Conservation (phyloP, 768 basidiomycete species). For the Imleria badia region DNA sequence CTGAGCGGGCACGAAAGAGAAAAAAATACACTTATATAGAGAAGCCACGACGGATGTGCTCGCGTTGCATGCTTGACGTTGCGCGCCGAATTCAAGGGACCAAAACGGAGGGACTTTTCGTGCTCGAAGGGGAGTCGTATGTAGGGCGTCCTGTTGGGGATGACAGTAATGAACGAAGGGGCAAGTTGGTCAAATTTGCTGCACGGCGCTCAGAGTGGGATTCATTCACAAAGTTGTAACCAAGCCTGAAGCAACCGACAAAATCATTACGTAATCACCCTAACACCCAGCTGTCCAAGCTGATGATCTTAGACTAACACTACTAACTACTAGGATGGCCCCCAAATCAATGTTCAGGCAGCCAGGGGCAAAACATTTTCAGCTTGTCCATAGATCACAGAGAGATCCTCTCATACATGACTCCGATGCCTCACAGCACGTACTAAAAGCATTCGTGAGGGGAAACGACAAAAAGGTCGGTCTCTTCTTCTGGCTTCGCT, state of each 20-base stretch:
- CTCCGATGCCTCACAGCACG: slow-evolving; percentile 81
- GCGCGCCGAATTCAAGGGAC: slow-evolving; percentile 3
- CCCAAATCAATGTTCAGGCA: slow-evolving; percentile 86
- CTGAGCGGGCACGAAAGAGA: slow-evolving; percentile 19
- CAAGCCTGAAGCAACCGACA: slow-evolving; percentile 28
- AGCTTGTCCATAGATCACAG: slow-evolving; percentile 95
- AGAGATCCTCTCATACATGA: slow-evolving; percentile 95
- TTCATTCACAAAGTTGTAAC: slow-evolving; percentile 17
- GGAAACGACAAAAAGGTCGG: slow-evolving; percentile 68
- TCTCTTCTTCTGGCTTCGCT: neutral
- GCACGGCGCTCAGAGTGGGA: slow-evolving; percentile 23
- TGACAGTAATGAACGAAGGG: slow-evolving; percentile 5
- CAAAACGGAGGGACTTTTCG: neutral
- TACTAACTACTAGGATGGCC: slow-evolving; percentile 48
- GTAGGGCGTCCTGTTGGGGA: neutral
- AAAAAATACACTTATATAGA: slow-evolving; percentile 73
- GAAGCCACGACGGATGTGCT: slow-evolving; percentile 79
- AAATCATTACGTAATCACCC: slow-evolving; percentile 31
- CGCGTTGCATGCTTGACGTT: slow-evolving; percentile 61
- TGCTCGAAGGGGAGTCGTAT: neutral
- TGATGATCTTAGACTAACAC: neutral
- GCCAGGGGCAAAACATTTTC: slow-evolving; percentile 90
- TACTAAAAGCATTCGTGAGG: slow-evolving; percentile 81
- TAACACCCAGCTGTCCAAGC: neutral
- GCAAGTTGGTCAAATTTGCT: slow-evolving; percentile 8